Base-by-base conservation (phyloP, 257 asterid species). In the Plantago elongata region DNA sequence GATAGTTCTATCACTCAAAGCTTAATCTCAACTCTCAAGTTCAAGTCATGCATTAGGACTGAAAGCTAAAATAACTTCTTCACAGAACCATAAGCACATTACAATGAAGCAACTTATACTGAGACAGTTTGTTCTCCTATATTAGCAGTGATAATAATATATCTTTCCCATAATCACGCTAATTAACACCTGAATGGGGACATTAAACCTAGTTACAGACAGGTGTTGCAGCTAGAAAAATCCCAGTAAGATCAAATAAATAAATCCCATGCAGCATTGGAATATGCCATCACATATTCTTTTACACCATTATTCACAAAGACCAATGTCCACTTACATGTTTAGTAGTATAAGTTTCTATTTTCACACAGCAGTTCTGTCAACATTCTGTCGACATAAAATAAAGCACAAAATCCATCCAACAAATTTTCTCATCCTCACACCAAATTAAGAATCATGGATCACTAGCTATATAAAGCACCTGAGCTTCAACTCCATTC, bases 261-360 rank as follows among this genome's bases (percentile, higher is more conserved):
- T 51, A 64, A 74, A 46, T 63, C 66, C 64, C 60, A 55, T 27
- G 65, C 29, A 48, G 43, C 13, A 34, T 29, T 65, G 77, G 83
- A 77, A 77, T 81, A 75, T 81, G 46, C 86, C 79, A 5, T 38
- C n/a, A 9, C 59, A 77, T 70, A 77, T 77, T 57, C 86, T 74
- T 67, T 76, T 68, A 49, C 62, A 76, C 78, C 76, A 58, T 58
- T 62, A 69, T 70, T 55, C 72, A 54, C 54, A 52, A 16, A 63
- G 62, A 63, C 61, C 56, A 57, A 56, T 47, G 60, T 52, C 67
- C 74, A 74, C 76, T 69, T 62, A 44, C 54, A 18, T 43, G 45
- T 37, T 68, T 48, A 69, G 55, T 59, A 62, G 45, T 38, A 49
- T 44, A 68, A 40, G n/a, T 66, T 68, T 70, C 45, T 61, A 42